Base-by-base conservation (phyloP, 345 rosid genomes). In the Dipteronia sinensis region DNA sequence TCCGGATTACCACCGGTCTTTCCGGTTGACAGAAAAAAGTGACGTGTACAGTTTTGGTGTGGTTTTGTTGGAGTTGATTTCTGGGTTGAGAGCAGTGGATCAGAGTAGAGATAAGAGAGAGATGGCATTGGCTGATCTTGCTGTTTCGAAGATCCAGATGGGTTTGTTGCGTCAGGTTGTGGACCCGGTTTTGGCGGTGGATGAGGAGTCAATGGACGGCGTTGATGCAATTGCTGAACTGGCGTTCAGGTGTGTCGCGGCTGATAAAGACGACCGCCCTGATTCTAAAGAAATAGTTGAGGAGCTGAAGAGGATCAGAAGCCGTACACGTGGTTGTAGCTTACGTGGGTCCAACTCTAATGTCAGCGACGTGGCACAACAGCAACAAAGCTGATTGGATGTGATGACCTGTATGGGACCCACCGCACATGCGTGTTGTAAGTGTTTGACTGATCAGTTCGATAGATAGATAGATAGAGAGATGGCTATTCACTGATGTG, bases 21-120 rank as follows among this genome's bases (percentile, higher is more conserved):
- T 95, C 73, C 85, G 94, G 83, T 66, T 95, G 81, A 95, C 99
- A 0, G 99, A 95, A 29, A 95, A 92, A 86, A 92, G 98, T 74
- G 98, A 93, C 72, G 95, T 95, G 59, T 95, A 93, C 71, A 93
- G 98, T 38, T 93, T 86, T 58, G 98, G 98, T 1, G 98, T 95
- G 38, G 93, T 95, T 55, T 80, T 95, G 78, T 62, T 95, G 80
- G 98, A 95, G 89, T 83, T 95, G 77, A 75, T 95, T 55, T 81
- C 99, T 3, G 99, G 99, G 61, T 58, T 92, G 86, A 90, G 81
- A 81, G 94, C 99, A 0, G 96, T 95, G 83, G 99, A 95, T 75
- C 96, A 90, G 83, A 83, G 87, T 3, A 82, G 99, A 75, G 97
- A 88, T 22, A 92, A 88, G 82, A 78, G 92, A 65, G 98, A 95